phyloP scores from a whole-genome alignment of 2,329 filamentous ascomycete genomes.

The Sclerotinia spermophila region DNA sequence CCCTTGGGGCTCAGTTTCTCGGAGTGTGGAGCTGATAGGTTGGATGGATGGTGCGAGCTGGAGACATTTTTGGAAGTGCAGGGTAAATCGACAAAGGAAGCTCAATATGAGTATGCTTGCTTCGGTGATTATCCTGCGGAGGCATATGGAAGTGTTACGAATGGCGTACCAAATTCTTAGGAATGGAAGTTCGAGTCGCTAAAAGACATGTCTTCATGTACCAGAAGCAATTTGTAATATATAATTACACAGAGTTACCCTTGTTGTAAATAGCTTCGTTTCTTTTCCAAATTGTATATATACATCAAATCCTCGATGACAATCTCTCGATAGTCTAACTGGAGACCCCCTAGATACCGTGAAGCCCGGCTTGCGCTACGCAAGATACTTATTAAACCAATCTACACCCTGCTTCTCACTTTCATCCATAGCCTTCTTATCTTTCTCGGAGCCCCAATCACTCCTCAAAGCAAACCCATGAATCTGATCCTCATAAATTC shows the following conservation, averaged over 20 bases:
- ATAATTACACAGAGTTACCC: background rate
- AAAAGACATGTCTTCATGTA: background rate
- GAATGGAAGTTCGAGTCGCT: background rate
- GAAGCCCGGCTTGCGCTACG: background rate
- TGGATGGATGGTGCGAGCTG: constrained; percentile 76
- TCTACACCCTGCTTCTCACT: constrained; percentile 40
- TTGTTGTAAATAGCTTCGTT: background rate
- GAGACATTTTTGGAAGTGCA: constrained; percentile 62
- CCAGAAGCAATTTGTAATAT: background rate
- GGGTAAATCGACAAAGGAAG: constrained; percentile 53
- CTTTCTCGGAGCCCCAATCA: constrained; percentile 36
- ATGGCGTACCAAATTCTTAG: constrained; percentile 41
- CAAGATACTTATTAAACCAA: constrained; percentile 35
- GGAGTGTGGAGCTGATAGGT: constrained; percentile 57
- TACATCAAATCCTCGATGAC: background rate
- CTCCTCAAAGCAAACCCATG: constrained; percentile 43
- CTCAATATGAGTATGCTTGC: constrained; percentile 63
- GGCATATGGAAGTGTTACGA: constrained; percentile 47
- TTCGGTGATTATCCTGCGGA: constrained; percentile 53
- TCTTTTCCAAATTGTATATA: background rate
- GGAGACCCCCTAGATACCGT: background rate
- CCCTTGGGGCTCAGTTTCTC: constrained; percentile 64
- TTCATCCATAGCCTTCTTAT: constrained; percentile 31
- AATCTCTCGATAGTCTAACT: background rate
- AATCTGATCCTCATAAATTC: constrained; percentile 38